These are phyloP conservation scores for Leccinellum luteum DNA, from an alignment of 768 basidiomycete genomes.

Conservation along the genomic window DNA sequence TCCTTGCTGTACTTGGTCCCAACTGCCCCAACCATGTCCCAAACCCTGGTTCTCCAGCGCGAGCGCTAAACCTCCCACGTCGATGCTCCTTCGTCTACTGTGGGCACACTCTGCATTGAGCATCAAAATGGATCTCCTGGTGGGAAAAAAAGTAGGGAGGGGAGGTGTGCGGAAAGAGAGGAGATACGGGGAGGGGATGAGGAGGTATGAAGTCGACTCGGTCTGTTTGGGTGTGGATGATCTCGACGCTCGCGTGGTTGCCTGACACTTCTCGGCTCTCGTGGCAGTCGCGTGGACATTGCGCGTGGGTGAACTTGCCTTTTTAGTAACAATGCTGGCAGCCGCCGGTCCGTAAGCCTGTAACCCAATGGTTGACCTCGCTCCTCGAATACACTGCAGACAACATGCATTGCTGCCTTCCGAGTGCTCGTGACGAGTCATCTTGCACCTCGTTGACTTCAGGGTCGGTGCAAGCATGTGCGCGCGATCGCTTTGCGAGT, in stretches of 20 bases:
- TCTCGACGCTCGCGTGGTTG: conserved; percentile 36
- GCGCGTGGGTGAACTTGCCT: conserved; percentile 25
- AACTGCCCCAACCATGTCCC: conserved; percentile 71
- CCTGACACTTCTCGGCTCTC: conserved; percentile 35
- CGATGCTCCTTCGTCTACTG: conserved; percentile 71
- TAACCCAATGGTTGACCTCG: not conserved
- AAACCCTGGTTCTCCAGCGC: conserved; percentile 61
- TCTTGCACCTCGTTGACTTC: too few species aligned
- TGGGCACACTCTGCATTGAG: conserved; percentile 27
- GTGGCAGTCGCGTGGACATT: conserved; percentile 33
- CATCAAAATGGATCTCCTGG: conserved; percentile 12
- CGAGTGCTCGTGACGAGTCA: too few species aligned
- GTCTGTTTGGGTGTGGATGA: conserved; percentile 23
- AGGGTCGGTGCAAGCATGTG: too few species aligned
- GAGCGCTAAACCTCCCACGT: conserved; percentile 84
- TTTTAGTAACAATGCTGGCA: conserved; percentile 15
- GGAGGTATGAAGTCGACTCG: conserved; percentile 6
- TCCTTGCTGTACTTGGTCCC: conserved; percentile 48
- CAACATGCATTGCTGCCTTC: too few species aligned
- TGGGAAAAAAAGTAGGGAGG: not conserved
- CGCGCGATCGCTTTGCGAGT: too few species aligned
- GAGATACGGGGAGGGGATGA: conserved; percentile 2
- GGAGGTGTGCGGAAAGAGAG: not conserved
- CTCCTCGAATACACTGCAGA: too few species aligned
- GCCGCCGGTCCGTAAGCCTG: not conserved